These are phyloP conservation scores for Chaetomium olivaceum DNA, from an alignment of 2,329 filamentous ascomycete species.

Conservation along the genomic window DNA sequence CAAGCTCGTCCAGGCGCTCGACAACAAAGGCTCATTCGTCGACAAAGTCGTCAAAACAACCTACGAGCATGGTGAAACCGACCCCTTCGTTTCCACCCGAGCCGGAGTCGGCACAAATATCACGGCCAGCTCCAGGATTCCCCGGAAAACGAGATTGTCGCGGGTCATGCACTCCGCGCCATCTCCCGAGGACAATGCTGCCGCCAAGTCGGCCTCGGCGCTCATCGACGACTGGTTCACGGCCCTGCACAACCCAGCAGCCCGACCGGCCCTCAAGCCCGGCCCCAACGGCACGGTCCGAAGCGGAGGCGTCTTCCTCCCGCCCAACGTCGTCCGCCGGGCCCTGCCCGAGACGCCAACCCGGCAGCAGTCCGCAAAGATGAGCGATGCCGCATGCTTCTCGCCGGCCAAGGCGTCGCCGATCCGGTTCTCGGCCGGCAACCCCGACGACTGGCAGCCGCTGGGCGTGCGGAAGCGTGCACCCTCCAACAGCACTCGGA, in stretches of 20 bases:
- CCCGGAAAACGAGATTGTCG: background rate
- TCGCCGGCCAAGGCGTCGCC: constrained; percentile 22
- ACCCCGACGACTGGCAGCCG: constrained; percentile 48
- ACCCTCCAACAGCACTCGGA: background rate
- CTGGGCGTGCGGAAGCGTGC: constrained; percentile 45
- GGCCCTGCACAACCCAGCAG: constrained; percentile 20
- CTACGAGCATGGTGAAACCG: constrained; percentile 35
- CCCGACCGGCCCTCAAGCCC: background rate
- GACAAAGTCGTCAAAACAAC: constrained; percentile 45
- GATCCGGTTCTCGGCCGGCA: constrained; percentile 37
- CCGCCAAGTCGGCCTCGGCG: constrained; percentile 19
- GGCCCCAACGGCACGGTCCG: background rate
- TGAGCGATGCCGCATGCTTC: background rate
- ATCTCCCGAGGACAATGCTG: background rate
- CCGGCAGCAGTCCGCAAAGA: constrained; percentile 28
- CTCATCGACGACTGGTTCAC: constrained; percentile 29
- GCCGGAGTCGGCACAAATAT: background rate
- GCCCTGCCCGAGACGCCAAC: background rate
- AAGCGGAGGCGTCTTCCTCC: constrained; percentile 11
- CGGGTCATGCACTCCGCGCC: background rate
- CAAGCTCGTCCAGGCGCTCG: constrained; percentile 43
- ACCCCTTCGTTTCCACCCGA: background rate
- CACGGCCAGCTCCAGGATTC: background rate
- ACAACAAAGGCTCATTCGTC: constrained; percentile 44
- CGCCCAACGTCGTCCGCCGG: constrained; percentile 23